Conservation (phyloP, 768 basidiomycete genomes). For the Agaricus bisporus region DNA sequence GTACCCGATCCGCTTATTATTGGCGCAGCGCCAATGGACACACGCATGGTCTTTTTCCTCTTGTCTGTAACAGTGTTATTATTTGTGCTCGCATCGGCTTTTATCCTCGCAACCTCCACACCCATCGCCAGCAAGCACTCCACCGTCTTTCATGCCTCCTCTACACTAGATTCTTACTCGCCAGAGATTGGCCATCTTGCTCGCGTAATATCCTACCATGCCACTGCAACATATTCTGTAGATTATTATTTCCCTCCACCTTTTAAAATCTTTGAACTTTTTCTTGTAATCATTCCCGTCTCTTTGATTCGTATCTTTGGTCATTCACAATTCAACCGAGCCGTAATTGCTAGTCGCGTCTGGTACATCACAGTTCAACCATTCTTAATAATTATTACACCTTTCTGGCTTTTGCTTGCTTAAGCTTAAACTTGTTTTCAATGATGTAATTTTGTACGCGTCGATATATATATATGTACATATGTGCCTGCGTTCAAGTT, state of each 20-base stretch:
- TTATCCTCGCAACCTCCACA: conserved; percentile 23
- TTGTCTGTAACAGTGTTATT: conserved; percentile 28
- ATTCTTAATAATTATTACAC: not conserved
- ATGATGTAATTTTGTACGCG: not conserved
- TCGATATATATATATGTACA: not conserved
- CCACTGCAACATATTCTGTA: conserved; percentile 28
- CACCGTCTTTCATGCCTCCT: not conserved
- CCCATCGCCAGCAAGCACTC: conserved; percentile 15
- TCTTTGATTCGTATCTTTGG: not conserved
- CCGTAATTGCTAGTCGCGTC: not conserved
- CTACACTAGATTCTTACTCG: conserved; percentile 47
- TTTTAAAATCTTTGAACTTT: conserved; percentile 34
- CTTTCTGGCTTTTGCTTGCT: not conserved
- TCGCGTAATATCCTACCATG: conserved; percentile 31
- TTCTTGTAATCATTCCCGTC: conserved; percentile 5
- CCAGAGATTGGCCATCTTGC: conserved; percentile 34
- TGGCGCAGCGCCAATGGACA: conserved; percentile 39
- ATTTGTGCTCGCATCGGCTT: conserved; percentile 27
- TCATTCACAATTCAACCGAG: not conserved
- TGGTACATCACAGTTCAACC: conserved; percentile 10
- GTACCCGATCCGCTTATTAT: conserved; percentile 5
- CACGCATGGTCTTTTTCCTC: conserved; percentile 35
- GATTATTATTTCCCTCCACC: conserved; percentile 45
- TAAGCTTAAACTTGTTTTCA: not conserved
- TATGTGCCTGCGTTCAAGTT: not conserved